phyloP scores from a whole-genome alignment of 352 stramenopile genomes.

The Aphanomyces invadans region DNA sequence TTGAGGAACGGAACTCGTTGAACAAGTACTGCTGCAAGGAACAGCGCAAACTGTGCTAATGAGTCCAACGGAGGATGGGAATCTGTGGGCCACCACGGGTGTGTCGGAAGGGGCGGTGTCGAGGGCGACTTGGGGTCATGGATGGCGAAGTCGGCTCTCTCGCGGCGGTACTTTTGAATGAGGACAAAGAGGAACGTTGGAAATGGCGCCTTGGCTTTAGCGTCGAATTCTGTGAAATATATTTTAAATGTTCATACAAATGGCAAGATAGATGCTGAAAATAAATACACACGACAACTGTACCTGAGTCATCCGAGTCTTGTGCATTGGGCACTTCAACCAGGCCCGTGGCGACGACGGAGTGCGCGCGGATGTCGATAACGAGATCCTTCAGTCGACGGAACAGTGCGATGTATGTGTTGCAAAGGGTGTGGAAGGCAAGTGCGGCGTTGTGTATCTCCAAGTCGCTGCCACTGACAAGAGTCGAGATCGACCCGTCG shows the following conservation, averaged over 20 bases:
- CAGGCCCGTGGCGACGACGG: neutral
- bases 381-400: neutral
- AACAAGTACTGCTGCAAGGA: constrained; percentile 57
- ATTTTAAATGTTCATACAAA: neutral
- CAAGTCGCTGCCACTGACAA: neutral
- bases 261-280: neutral
- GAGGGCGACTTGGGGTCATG: neutral
- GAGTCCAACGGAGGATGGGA: constrained; percentile 67
- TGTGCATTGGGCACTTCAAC: neutral
- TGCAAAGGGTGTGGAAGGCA: neutral
- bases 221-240: constrained; percentile 51
- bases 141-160: constrained; percentile 34
- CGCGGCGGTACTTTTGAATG: constrained; percentile 81
- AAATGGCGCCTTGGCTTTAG: constrained; percentile 69
- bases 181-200: constrained; percentile 61
- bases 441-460: neutral
- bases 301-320: constrained; percentile 4
- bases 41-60: constrained; percentile 69
- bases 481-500: neutral
- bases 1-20: constrained; percentile 46
- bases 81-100: constrained; percentile 43
- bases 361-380: neutral
- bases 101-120: neutral
- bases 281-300: neutral
- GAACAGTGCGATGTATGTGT: neutral